Evolutionary conservation across 352 stramenopile genomes (phyloP), one percentile per base, ranked within the genome.

Genomic region (Stramenopiles sp.): DNA sequence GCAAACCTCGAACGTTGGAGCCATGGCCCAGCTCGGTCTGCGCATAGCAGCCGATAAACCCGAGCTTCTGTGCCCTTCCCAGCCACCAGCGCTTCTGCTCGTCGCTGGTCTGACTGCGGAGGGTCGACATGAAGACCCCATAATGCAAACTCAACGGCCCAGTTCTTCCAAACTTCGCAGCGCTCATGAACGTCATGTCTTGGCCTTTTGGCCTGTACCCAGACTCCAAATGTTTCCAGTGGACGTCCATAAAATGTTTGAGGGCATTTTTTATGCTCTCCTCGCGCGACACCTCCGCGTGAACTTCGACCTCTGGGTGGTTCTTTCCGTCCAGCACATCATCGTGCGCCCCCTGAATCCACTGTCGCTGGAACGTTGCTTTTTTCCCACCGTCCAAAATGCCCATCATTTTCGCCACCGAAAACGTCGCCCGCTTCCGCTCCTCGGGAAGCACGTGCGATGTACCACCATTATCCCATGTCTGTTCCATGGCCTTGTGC

Each of bases 21-120:
- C 92, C 92, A 80, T 98, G 93, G 34, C 91, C 92, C 0, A 98
- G 79, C 78, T 98, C 93, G 0, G 93, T 98, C 80, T 98, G 93
- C 0, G 91, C 83, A 76, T 91, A 95, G 73, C 82, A 88, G 32
- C 88, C 87, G 69, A 89, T 90, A 68, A 91, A 87, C 79, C 89
- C 49, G 68, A 91, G 78, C 79, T 83, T 87, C 80, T 90, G 83
- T 18, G 85, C 84, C 0, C 80, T 78, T 63, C 82, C 78, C 74
- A 92, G 84, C 86, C 87, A 93, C 80, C 84, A 82, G 77, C 88
- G 81, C 75, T 90, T 82, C 80, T 93, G 87, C 73, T 92, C 82
- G 75, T 88, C 83, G 73, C 85, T 84, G 49, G 83, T 83, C 49
- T 92, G 86, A 6, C 81, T 82, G 79, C 85, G 82, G 37, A 93